These are phyloP conservation scores for Fusarium sp. DNA, from an alignment of 2,329 filamentous ascomycete genomes.

Conservation along the genomic window DNA sequence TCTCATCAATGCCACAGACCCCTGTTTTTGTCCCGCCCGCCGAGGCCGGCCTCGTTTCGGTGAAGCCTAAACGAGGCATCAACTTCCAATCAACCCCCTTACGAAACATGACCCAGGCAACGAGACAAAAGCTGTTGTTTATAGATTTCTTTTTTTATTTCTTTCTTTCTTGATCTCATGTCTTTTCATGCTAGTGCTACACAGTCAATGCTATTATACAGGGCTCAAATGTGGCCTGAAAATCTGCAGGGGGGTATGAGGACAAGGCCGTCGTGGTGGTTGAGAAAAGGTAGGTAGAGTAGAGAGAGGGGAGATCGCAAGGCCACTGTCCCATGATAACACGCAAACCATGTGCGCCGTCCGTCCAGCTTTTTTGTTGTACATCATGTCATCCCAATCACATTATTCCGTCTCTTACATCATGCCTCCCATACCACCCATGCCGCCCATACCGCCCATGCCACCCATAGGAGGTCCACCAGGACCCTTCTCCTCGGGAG, in stretches of 20 bases:
- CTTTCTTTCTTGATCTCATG: slow-evolving; percentile 24
- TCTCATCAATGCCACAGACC: slow-evolving; percentile 22
- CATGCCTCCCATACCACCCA: slow-evolving; percentile 65
- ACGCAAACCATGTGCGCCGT: slow-evolving; percentile 60
- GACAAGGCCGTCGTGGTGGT: slow-evolving; percentile 36
- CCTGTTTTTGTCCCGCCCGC: slow-evolving; percentile 8
- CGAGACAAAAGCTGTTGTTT: slow-evolving; percentile 11
- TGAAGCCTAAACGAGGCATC: neutral
- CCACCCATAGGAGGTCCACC: slow-evolving; percentile 67
- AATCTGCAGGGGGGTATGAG: slow-evolving; percentile 44
- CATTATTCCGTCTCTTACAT: slow-evolving; percentile 57
- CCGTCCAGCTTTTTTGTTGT: slow-evolving; percentile 46
- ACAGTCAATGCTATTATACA: slow-evolving; percentile 49
- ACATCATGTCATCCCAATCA: slow-evolving; percentile 40
- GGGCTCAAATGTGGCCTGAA: slow-evolving; percentile 43
- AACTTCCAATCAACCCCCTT: neutral
- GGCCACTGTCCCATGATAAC: slow-evolving; percentile 50
- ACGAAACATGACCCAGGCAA: neutral
- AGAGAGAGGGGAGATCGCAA: slow-evolving; percentile 48
- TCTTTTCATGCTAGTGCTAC: slow-evolving; percentile 45
- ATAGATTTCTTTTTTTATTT: slow-evolving; percentile 25
- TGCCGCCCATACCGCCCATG: slow-evolving; percentile 70
- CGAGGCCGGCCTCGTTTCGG: neutral
- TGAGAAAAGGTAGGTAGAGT: slow-evolving; percentile 32
- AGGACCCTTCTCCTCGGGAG: slow-evolving; percentile 86